A percentile compares a stretch with the other conserved stretches of the same genome.
phyloP scores from a whole-genome alignment of 2,329 filamentous ascomycete species.

The Microdochium paspali region DNA sequence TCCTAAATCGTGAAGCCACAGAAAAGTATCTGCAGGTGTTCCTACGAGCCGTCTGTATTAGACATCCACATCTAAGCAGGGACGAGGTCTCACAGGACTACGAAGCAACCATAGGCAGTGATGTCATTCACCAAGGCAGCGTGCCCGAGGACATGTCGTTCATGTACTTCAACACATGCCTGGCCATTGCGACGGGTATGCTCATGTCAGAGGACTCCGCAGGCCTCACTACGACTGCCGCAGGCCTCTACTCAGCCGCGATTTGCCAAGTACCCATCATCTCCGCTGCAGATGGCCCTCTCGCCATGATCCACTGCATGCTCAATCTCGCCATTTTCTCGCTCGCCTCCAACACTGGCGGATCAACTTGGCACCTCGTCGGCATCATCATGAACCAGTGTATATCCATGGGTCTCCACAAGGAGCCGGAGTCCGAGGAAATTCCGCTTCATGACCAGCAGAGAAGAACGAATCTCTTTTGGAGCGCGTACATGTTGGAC shows the following conservation, averaged over 20 bases:
- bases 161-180: constrained; percentile 1
- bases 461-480: constrained; percentile 3
- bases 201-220: not conserved
- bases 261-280: constrained; percentile 2
- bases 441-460: not conserved
- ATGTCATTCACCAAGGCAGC: not conserved
- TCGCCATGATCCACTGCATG: constrained; percentile 3
- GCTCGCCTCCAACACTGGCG: constrained; percentile 11
- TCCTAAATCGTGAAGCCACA: not conserved
- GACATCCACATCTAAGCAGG: not conserved
- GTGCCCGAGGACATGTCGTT: not conserved
- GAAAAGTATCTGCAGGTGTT: not conserved
- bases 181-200: constrained; percentile 1
- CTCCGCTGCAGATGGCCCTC: not conserved
- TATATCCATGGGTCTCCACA: constrained; percentile 16
- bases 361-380: constrained; percentile 19
- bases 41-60: not conserved
- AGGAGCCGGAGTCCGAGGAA: constrained; percentile 7
- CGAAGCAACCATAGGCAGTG: not conserved
- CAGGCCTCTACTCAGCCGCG: constrained; percentile 2
- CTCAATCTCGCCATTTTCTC: constrained; percentile 12
- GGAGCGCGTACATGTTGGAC: constrained; percentile 4
- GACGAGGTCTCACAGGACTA: not conserved
- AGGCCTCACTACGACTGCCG: not conserved
- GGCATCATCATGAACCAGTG: constrained; percentile 19